These are phyloP conservation scores for Houttuynia cordata DNA, from an alignment of 164 flowering plant species.

Conservation along the genomic window DNA sequence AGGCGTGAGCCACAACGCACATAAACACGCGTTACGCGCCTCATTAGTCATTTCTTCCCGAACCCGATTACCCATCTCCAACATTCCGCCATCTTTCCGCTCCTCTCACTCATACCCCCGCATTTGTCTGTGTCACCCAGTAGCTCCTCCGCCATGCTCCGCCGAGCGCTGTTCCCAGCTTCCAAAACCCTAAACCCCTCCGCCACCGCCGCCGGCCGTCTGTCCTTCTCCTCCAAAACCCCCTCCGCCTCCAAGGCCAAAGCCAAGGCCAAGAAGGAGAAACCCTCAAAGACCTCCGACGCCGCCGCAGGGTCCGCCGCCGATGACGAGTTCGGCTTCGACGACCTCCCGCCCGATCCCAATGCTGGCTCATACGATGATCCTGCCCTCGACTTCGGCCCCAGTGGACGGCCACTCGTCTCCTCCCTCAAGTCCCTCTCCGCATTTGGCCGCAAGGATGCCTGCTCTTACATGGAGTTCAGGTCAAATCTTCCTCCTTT, in stretches of 20 bases:
- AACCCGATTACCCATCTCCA: too few relatives aligned
- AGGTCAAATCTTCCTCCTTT: slow-evolving; percentile 18
- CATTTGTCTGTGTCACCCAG: too few relatives aligned
- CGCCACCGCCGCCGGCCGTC: not conserved
- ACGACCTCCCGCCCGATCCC: slow-evolving; percentile 18
- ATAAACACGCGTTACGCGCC: too few relatives aligned
- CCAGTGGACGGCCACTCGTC: slow-evolving; percentile 64
- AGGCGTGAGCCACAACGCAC: too few relatives aligned
- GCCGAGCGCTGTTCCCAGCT: not conserved
- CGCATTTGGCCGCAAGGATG: slow-evolving; percentile 42
- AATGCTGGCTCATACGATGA: slow-evolving; percentile 25
- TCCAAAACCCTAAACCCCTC: slow-evolving; percentile 1
- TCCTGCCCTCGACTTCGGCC: slow-evolving; percentile 57
- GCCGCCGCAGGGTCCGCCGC: slow-evolving; percentile 12
- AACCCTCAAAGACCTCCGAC: not conserved
- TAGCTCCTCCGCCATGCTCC: too few relatives aligned
- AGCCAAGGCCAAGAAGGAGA: slow-evolving; percentile 11
- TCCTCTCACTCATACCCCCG: too few relatives aligned
- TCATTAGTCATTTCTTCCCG: too few relatives aligned
- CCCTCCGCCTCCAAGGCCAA: slow-evolving; percentile 9
- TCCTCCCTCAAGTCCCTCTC: slow-evolving; percentile 45
- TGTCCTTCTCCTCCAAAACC: slow-evolving; percentile 17
- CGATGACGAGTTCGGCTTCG: slow-evolving; percentile 8
- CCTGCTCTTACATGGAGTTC: slow-evolving; percentile 55
- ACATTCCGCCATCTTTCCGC: too few relatives aligned